Evolutionary conservation across 192 early-diverging fungal genomes (phyloP).

Genomic region (Linnemannia elongata): DNA sequence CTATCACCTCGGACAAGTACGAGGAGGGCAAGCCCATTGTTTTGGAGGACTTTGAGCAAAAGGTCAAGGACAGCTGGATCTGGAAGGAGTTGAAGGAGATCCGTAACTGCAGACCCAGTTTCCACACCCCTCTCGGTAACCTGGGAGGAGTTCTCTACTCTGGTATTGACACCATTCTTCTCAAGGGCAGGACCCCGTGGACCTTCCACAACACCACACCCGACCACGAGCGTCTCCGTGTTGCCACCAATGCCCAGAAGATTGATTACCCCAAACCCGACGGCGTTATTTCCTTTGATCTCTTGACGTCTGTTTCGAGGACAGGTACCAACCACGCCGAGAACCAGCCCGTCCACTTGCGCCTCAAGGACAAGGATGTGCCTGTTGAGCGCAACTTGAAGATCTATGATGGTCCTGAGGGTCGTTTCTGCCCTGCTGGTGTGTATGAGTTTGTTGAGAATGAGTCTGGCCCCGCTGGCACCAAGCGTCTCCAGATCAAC

Average conservation of each 20-base stretch:
- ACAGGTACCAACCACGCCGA: conserved; percentile 96
- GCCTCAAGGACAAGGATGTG: conserved; percentile 78
- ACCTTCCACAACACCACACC: conserved; percentile 91
- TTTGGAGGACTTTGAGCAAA: conserved; percentile 83
- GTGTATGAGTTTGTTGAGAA: conserved; percentile 99
- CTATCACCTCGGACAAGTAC: conserved; percentile 66
- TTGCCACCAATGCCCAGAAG: conserved; percentile 75
- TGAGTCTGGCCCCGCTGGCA: conserved; percentile 80
- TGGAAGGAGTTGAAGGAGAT: conserved; percentile 92
- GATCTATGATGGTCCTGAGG: conserved; percentile 95
- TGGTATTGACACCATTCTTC: conserved; percentile 89
- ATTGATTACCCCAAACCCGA: conserved; percentile 99
- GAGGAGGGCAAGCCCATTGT: conserved; percentile 73
- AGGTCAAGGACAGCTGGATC: conserved; percentile 89
- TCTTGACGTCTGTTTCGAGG: conserved; percentile 93
- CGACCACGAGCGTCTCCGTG: conserved; percentile 84
- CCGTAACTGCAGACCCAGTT: conserved; percentile 94
- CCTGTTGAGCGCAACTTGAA: conserved; percentile 88
- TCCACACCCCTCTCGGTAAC: conserved; percentile 89
- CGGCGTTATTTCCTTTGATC: conserved; percentile 93
- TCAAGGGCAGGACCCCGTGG: conserved; percentile 94
- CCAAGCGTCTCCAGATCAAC: conserved; percentile 97
- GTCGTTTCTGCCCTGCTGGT: conserved; percentile 96
- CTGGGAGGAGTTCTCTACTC: conserved; percentile 90
- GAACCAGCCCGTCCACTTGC: conserved; percentile 95